Evolutionary conservation across 495 filamentous ascomycete genomes (phyloP), one percentile per base, ranked within the genome.

Genomic region (Emericellopsis terricola): DNA sequence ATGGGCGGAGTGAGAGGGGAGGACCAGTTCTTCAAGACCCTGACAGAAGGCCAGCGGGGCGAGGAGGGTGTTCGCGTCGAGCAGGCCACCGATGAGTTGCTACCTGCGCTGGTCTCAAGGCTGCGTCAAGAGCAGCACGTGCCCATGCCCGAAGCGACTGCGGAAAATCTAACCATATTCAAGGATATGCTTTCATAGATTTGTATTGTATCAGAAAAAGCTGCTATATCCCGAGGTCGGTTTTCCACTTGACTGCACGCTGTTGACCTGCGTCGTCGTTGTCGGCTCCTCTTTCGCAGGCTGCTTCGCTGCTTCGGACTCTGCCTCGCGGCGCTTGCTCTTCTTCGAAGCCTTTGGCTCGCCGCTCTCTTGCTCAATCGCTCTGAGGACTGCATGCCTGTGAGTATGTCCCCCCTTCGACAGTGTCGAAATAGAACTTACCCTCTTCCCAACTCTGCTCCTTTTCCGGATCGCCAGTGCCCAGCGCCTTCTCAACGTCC

Each of bases 391-490:
- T 78, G 47, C 11, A 15, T 33, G 35, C 28, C 18, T 17, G n/a
- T n/a, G n/a, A n/a, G n/a, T n/a, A n/a, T n/a, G n/a, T n/a, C n/a
- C n/a, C n/a, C n/a, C n/a, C n/a, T n/a, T n/a, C n/a, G n/a, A n/a
- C n/a, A n/a, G n/a, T 37, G 48, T 19, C 44, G 40, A 36, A 38
- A 32, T 31, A n/a, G 15, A 17, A 34, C 19, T 29, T 28, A 84
- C 81, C 73, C 46, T 91, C 77, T 53, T 87, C 79, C 89, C 91
- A 99, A 48, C 81, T 79, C 45, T 64, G 57, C 51, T 96, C 89
- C 52, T 70, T 69, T 41, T 65, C 64, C 19, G 63, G 54, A 52
- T 86, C 74, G 1, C 86, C 84, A 1, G 81, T 80, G 6, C 89
- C 89, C 36, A 99, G 47, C 34, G 76, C 55, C 44, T 67, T 73